Evolutionary conservation across 768 basidiomycete species (phyloP), one percentile per base, ranked within the genome.

Genomic region (Pleurotus sapidus): DNA sequence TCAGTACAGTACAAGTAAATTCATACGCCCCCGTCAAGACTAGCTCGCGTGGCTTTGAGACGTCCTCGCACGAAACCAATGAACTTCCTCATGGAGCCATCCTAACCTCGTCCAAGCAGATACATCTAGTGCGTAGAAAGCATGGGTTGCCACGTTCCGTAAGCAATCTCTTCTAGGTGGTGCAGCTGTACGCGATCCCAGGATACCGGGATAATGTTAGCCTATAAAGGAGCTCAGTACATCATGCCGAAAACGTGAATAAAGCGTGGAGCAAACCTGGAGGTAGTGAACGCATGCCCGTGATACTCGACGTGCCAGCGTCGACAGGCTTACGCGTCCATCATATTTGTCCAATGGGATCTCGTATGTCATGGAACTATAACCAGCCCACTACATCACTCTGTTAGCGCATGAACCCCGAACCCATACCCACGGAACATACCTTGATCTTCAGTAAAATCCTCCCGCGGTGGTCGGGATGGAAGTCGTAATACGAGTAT

Each of bases 131-230:
- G 71, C 58, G 76, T 72, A 18, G 78, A 77, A 25, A 84, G 70
- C 79, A 88, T 86, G 43, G 88, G 87, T 66, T 87, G 86, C 88
- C 88, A 91, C 53, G 83, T 80, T 58, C 88, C 88, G 59, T 81
- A 77, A 0, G 82, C 71, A 23, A 84, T 71, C 68, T 89, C 88
- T 69, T 90, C 88, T 60, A 91, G 73, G 62, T 88, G 82, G 67
- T 87, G 86, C 49, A 91, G 76, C 57, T 84, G 77, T 38, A 90
- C 82, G 55, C 82, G 80, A 68, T 88, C 83, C 83, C 84, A 86
- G 17, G 80, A 77, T 59, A 89, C 78, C 23, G 87, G 87, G 63
- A 90, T 84, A 57, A 80, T 77, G 67, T 89, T 88, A 7, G 84
- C 78, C 88, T 90, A 62, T 61, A 47, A 49, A 24, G 24, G n/a